Conservation (phyloP, 345 rosid genomes). For the Stellera chamaejasme region DNA sequence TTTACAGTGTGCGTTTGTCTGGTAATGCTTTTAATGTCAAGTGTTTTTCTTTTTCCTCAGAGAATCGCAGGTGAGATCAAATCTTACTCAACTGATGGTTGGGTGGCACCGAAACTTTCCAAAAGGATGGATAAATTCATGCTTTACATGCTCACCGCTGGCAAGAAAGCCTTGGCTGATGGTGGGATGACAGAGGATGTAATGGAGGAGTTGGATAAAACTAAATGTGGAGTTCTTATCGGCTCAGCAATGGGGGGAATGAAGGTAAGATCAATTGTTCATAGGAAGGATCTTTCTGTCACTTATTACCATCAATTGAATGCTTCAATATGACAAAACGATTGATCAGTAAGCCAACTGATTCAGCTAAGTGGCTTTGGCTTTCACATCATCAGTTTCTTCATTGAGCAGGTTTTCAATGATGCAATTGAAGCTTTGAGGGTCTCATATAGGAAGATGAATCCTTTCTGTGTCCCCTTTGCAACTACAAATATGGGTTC, state of each 20-base stretch:
- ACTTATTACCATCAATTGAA: not conserved
- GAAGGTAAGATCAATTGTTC: conserved; percentile 41
- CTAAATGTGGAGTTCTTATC: conserved; percentile 84
- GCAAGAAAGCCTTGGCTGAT: conserved; percentile 89
- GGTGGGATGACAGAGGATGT: conserved; percentile 77
- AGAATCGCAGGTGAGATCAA: conserved; percentile 95
- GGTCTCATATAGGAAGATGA: conserved; percentile 86
- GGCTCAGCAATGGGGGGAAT: conserved; percentile 96
- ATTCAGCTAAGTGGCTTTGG: not conserved
- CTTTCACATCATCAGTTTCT: not conserved
- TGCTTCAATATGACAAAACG: not conserved
- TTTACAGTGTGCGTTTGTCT: conserved; percentile 13
- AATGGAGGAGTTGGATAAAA: conserved; percentile 69
- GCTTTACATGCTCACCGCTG: conserved; percentile 91
- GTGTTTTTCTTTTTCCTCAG: conserved; percentile 24
- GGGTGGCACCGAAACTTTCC: conserved; percentile 79
- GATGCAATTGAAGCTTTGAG: conserved; percentile 90
- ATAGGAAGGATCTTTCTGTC: too few relatives aligned
- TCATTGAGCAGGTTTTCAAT: conserved; percentile 58
- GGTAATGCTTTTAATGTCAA: conserved; percentile 7
- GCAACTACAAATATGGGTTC: conserved; percentile 99
- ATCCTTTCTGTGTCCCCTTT: conserved; percentile 92
- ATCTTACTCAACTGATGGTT: conserved; percentile 75
- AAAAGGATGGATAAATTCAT: conserved; percentile 95
- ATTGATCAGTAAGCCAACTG: not conserved